A percentile compares a stretch with the other conserved stretches of the same genome.
phyloP scores from a whole-genome alignment of 306 rosid species.

The Alnus glutinosa region DNA sequence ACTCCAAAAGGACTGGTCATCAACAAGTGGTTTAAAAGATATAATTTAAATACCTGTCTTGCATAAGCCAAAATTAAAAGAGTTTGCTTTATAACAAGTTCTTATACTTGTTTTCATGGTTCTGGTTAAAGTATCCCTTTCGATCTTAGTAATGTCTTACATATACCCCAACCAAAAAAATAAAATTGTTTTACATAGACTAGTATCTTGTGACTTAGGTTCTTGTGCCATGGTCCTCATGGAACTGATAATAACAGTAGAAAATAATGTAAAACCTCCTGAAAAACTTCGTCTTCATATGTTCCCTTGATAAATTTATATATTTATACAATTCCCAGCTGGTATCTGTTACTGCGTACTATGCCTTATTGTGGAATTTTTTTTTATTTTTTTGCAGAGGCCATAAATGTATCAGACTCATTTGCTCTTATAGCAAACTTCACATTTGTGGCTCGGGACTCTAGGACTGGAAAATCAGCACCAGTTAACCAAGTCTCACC shows the following conservation, averaged over 20 bases:
- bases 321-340: conserved; percentile 4
- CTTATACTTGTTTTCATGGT: background rate
- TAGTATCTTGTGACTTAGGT: background rate
- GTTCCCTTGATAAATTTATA: background rate
- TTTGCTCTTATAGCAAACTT: conserved; percentile 70
- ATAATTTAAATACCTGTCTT: background rate
- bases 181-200: background rate
- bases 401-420: conserved; percentile 37
- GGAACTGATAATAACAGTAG: background rate
- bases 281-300: background rate
- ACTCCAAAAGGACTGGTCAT: background rate
- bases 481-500: conserved; percentile 62
- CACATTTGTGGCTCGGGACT: conserved; percentile 88
- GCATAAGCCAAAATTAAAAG: background rate
- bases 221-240: background rate
- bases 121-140: background rate
- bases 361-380: conserved; percentile 24
- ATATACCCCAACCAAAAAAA: too few relatives aligned
- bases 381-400: conserved; percentile 44
- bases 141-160: background rate
- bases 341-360: conserved; percentile 12
- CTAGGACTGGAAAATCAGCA: conserved; percentile 64
- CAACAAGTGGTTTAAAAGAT: background rate
- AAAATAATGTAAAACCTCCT: background rate
- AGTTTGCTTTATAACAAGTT: background rate